phyloP scores from a whole-genome alignment of 2,329 filamentous ascomycete species.

The Colletotrichum tamarilloi region DNA sequence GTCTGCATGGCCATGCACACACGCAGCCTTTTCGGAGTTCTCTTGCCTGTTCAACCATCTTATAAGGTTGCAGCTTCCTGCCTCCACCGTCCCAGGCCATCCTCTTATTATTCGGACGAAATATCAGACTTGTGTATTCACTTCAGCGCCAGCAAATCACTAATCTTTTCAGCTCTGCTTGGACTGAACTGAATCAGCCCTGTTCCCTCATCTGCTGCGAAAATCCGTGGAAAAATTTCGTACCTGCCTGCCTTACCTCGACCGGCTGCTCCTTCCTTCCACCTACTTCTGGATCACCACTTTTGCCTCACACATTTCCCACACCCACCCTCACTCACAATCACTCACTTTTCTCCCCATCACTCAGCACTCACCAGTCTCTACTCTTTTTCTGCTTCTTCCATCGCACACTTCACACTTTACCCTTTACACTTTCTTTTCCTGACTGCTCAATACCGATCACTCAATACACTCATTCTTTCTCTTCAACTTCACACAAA shows the following conservation, averaged over 20 bases:
- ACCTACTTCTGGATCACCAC: background rate
- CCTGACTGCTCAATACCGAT: background rate
- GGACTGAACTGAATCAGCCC: background rate
- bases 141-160: background rate
- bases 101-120: conserved; percentile 5
- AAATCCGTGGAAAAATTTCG: background rate
- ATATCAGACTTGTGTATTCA: conserved; percentile 13
- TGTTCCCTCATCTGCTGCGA: background rate
- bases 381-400: background rate
- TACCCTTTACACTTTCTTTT: background rate
- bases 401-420: background rate
- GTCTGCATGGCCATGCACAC: background rate
- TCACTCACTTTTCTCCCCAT: background rate
- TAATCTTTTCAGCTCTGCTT: background rate
- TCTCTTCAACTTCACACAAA: background rate
- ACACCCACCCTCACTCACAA: too few relatives aligned
- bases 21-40: background rate
- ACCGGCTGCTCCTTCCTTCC: background rate
- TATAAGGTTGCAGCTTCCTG: conserved; percentile 32
- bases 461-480: background rate
- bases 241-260: background rate
- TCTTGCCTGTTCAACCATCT: background rate
- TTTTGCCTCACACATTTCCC: background rate
- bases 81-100: conserved; percentile 5
- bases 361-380: background rate